Percentiles rank a stretch among this genome's conserved stretches.
These are phyloP conservation scores for rapeseed (Brassica napus) DNA, from an alignment of 345 rosid genomes.

Conservation along the genomic window DNA sequence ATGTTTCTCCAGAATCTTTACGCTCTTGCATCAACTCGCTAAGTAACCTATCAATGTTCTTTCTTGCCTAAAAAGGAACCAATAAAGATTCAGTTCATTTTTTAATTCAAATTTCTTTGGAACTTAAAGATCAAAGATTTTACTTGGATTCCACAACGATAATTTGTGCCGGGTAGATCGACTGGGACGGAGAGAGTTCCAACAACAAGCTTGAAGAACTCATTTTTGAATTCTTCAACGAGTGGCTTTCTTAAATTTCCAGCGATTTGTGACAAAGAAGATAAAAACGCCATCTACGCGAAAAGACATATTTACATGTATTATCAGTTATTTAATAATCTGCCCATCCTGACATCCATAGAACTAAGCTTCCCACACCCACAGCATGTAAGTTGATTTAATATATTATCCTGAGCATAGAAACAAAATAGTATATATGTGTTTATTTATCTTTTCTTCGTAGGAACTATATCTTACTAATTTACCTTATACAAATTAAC, in stretches of 20 bases:
- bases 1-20: slow-evolving; percentile 46
- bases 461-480: background rate
- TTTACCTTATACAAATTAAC: background rate
- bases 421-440: background rate
- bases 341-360: slow-evolving; percentile 4
- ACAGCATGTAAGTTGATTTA: background rate
- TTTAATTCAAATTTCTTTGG: background rate
- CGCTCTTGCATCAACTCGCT: slow-evolving; percentile 53
- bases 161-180: slow-evolving; percentile 75
- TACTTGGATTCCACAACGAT: slow-evolving; percentile 71
- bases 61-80: slow-evolving; percentile 55
- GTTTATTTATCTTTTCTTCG: background rate
- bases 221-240: slow-evolving; percentile 49
- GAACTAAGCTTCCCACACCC: background rate
- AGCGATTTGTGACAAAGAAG: slow-evolving; percentile 58
- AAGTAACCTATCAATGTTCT: slow-evolving; percentile 47
- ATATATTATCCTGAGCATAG: background rate
- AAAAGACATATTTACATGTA: background rate
- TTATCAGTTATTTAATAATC: background rate
- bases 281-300: slow-evolving; percentile 66
- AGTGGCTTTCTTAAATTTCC: slow-evolving; percentile 47
- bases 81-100: background rate
- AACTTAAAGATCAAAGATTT: background rate
- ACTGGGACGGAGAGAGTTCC: slow-evolving; percentile 85
- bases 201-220: slow-evolving; percentile 65